These are phyloP conservation scores for Dothiorella sarmentorum DNA, from an alignment of 2,329 filamentous ascomycete genomes.

Conservation along the genomic window DNA sequence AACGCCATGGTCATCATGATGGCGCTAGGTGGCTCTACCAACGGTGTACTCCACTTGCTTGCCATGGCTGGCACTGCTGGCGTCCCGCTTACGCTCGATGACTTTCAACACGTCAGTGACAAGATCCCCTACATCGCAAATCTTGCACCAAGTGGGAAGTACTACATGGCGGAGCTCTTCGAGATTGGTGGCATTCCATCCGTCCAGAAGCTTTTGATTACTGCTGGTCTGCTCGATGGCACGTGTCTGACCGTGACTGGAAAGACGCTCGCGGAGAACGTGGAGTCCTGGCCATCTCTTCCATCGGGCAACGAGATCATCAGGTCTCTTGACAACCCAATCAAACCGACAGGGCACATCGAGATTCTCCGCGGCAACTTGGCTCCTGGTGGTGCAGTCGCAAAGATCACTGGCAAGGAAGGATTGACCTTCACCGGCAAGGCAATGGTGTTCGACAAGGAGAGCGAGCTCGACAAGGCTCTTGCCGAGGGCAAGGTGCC, in stretches of 20 bases:
- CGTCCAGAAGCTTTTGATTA: constrained; percentile 81
- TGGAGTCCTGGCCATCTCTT: constrained; percentile 71
- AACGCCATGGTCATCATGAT: constrained; percentile 89
- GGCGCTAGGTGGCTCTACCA: constrained; percentile 86
- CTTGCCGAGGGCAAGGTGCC: constrained; percentile 68
- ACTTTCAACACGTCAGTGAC: constrained; percentile 76
- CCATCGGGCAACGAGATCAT: constrained; percentile 81
- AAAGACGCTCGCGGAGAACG: constrained; percentile 77
- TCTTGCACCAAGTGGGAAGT: constrained; percentile 76
- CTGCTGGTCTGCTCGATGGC: constrained; percentile 71
- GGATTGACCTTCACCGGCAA: constrained; percentile 76
- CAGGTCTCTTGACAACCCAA: constrained; percentile 73
- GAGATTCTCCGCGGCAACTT: constrained; percentile 86
- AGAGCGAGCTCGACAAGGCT: constrained; percentile 71
- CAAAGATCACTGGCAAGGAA: constrained; percentile 96
- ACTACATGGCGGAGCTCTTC: constrained; percentile 86
- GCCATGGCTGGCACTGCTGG: constrained; percentile 86
- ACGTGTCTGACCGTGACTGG: constrained; percentile 78
- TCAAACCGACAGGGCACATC: constrained; percentile 82
- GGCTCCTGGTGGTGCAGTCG: constrained; percentile 83
- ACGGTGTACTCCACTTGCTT: constrained; percentile 82
- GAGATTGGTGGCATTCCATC: constrained; percentile 80
- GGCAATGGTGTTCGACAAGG: constrained; percentile 83
- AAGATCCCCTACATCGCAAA: constrained; percentile 85
- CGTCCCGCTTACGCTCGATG: constrained; percentile 73